Base-by-base conservation (phyloP, 2,329 filamentous ascomycete species). In the Macrophomina tecta region DNA sequence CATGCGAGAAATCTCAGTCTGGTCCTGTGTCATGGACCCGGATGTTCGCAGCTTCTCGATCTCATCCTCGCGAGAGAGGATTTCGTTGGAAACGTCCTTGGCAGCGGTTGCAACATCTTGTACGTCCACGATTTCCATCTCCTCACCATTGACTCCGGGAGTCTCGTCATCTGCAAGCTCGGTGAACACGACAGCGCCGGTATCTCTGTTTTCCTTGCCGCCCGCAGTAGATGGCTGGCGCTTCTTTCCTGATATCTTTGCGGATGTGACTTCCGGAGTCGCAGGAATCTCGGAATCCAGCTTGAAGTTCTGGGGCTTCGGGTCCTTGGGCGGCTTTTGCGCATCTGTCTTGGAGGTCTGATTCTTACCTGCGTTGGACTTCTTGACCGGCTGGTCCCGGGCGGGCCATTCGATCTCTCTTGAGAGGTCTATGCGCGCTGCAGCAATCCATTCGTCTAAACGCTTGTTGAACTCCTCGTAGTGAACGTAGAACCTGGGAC, bases 21-120 rank as follows among this genome's bases (percentile, higher is more conserved):
- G 95, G 71, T 98, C 98, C 77, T 99, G 96, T 9, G 96, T 99
- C 95, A 99, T 98, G 69, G 93, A 97, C 36, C 95, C 96, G 30
- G 92, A 92, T 3, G 93, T 97, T 48, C 95, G 89, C 9, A 99
- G 85, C 77, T 97, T 97, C 77, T 99, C 95, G 67, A 98, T 97
- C 78, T 99, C 95, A 70, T 96, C 92, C 77, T 97, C 92, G 60
- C 91, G 87, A 69, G 90, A 90, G 75, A 92, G 94, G 5, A 81
- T 75, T 32, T 85, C 83, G 12, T 82, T 80, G 7, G 82, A 78
- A 4, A 77, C 69, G 79, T 83, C 74, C 86, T 87, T 86, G 18
- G 83, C 83, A 16, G 81, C 82, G 1, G 82, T 82, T 1, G 83
- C 83, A 23, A 82, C 82, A 68, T 84, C 83, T 68, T 83, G 81